Percentiles rank a stretch among this genome's conserved stretches.
These are phyloP conservation scores for Trametes cubensis DNA, from an alignment of 768 basidiomycete species.

Conservation along the genomic window DNA sequence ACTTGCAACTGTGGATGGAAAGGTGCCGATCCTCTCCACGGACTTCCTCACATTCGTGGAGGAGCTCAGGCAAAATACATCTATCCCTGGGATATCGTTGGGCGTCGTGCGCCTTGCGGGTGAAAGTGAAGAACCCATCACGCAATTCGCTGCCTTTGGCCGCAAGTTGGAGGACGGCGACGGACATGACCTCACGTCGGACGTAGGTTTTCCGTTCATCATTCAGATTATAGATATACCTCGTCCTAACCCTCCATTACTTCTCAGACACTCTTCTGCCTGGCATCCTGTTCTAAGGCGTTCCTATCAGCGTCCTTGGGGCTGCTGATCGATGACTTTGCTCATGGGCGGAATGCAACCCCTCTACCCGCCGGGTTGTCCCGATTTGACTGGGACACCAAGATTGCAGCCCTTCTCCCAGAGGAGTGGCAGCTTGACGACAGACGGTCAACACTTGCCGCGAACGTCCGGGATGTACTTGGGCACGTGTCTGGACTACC, in stretches of 20 bases:
- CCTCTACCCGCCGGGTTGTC: conserved; percentile 27
- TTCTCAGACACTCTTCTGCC: conserved; percentile 33
- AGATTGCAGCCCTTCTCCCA: conserved; percentile 41
- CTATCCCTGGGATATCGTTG: conserved; percentile 22
- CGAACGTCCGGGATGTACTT: conserved; percentile 42
- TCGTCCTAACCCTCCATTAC: neutral
- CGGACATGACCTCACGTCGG: conserved; percentile 17
- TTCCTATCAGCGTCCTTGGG: conserved; percentile 36
- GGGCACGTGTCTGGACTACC: conserved; percentile 46
- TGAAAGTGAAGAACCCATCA: neutral
- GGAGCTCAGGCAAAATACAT: conserved; percentile 8
- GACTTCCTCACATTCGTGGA: conserved; percentile 18
- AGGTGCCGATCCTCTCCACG: conserved; percentile 1
- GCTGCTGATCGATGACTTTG: conserved; percentile 38
- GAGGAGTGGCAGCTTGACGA: conserved; percentile 46
- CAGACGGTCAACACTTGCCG: conserved; percentile 39
- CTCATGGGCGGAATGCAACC: conserved; percentile 32
- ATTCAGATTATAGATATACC: no score
- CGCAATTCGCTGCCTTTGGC: conserved; percentile 22
- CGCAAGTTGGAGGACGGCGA: conserved; percentile 20
- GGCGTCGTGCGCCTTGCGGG: conserved; percentile 21
- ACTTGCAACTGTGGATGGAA: no score
- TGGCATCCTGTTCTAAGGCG: conserved; percentile 38
- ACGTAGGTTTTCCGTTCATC: conserved; percentile 3
- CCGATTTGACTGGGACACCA: conserved; percentile 35